Conservation (phyloP, 78 protist genomes). For the Pelomyxa schiedti region DNA sequence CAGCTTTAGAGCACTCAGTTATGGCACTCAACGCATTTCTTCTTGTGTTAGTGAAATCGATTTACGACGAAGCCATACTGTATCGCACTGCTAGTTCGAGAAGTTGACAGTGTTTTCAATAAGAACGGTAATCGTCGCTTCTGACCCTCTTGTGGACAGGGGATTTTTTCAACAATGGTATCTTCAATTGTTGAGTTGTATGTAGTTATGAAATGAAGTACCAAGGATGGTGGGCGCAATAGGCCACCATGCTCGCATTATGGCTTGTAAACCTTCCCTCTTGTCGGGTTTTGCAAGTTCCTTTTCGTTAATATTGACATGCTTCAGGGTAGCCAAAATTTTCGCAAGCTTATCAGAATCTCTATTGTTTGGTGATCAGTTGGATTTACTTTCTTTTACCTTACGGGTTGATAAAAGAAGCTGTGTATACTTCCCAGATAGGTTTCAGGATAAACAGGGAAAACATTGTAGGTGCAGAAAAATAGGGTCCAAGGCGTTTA, state of each 20-base stretch:
- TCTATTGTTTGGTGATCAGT: neutral
- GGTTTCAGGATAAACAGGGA: neutral
- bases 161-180: slow-evolving; percentile 39
- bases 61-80: too few relatives aligned
- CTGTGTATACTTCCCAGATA: neutral
- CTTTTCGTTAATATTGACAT: slow-evolving; percentile 16
- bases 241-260: slow-evolving; percentile 81
- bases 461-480: neutral
- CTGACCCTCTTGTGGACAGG: slow-evolving; percentile 74
- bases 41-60: slow-evolving; percentile 43
- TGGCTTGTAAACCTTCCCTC: neutral
- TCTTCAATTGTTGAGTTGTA: too few relatives aligned
- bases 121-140: slow-evolving; percentile 24
- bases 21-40: slow-evolving; percentile 34
- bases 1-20: neutral
- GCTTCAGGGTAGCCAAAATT: slow-evolving; percentile 37
- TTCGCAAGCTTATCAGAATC: slow-evolving; percentile 47
- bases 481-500: neutral
- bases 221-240: slow-evolving; percentile 52
- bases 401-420: slow-evolving; percentile 16
- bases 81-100: neutral
- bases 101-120: slow-evolving; percentile 22
- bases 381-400: slow-evolving; percentile 26
- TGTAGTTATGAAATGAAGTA: too few relatives aligned
- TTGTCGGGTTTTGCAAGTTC: slow-evolving; percentile 34